phyloP scores from a whole-genome alignment of 495 filamentous ascomycete genomes.

The Podospora pseudopauciseta region DNA sequence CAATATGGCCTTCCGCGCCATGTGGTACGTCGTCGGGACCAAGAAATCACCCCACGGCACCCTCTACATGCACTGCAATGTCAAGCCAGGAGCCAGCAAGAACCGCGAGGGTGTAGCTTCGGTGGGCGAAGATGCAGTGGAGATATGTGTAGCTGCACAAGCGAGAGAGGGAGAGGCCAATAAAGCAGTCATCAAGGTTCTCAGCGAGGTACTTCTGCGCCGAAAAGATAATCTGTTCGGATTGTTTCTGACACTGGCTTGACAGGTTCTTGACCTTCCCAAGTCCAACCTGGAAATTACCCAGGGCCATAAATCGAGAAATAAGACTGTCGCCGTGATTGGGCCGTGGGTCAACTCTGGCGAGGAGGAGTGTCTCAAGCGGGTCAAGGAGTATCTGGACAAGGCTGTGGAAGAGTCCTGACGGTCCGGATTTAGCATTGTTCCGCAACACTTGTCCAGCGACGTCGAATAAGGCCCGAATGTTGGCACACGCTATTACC shows the following conservation, averaged over 20 bases:
- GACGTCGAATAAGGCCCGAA: no score
- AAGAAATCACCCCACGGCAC: constrained; percentile 40
- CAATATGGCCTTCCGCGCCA: constrained; percentile 14
- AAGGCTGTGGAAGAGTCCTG: constrained; percentile 20
- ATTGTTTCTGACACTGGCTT: background rate
- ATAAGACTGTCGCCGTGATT: constrained; percentile 50
- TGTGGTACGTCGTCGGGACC: constrained; percentile 30
- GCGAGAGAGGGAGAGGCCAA: constrained; percentile 66
- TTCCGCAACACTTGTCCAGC: no score
- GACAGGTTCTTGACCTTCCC: constrained; percentile 48
- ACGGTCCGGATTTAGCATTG: background rate
- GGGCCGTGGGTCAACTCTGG: constrained; percentile 23
- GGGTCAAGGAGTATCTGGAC: constrained; percentile 23
- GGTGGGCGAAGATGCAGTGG: constrained; percentile 52
- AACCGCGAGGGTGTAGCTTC: constrained; percentile 54
- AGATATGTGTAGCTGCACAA: constrained; percentile 60
- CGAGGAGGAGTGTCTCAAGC: constrained; percentile 29
- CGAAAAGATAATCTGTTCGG: background rate
- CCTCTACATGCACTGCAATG: constrained; percentile 53
- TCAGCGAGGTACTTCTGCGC: constrained; percentile 52
- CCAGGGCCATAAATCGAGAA: constrained; percentile 58
- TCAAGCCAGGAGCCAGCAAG: constrained; percentile 62
- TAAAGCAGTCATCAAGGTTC: constrained; percentile 57
- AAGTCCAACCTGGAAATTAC: constrained; percentile 62
- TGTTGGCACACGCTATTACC: background rate